Evolutionary conservation across 768 basidiomycete species (phyloP).

Genomic region (Macrocybe gigantea): DNA sequence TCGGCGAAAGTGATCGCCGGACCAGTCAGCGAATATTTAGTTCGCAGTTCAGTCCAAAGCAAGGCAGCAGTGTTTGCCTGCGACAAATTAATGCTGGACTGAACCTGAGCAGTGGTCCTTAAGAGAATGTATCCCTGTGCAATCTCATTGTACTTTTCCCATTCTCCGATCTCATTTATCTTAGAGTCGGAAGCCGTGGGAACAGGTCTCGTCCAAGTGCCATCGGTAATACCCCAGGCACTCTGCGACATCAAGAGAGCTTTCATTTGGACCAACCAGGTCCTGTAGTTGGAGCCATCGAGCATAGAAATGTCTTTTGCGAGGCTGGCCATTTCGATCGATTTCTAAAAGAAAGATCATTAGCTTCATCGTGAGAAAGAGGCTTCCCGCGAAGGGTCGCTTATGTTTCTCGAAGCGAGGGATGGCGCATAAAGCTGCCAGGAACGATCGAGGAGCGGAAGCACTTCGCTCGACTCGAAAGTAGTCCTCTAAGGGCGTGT

Average conservation of each 20-base stretch:
- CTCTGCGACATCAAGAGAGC: background rate
- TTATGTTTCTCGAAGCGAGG: background rate
- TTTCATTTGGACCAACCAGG: background rate
- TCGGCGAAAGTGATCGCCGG: background rate
- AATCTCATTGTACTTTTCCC: background rate
- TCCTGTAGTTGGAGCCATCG: background rate
- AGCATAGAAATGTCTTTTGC: background rate
- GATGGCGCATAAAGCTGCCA: background rate
- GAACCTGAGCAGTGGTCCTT: background rate
- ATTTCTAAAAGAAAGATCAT: background rate
- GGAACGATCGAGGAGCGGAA: background rate
- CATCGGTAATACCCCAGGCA: background rate
- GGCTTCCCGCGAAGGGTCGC: background rate
- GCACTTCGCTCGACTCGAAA: background rate
- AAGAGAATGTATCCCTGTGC: background rate
- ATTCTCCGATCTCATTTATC: slow-evolving; percentile 10
- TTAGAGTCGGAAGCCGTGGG: background rate
- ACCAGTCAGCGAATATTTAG: background rate
- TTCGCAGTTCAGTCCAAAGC: background rate
- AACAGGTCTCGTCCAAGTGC: background rate
- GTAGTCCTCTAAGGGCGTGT: background rate
- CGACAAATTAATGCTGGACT: background rate
- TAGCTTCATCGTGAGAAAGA: background rate
- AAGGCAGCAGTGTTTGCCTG: background rate
- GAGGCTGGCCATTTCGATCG: background rate